A percentile compares a stretch with the other conserved stretches of the same genome.
Evolutionary conservation across 2,329 filamentous ascomycete genomes (phyloP).

Genomic region (Phialocephala subalpina): DNA sequence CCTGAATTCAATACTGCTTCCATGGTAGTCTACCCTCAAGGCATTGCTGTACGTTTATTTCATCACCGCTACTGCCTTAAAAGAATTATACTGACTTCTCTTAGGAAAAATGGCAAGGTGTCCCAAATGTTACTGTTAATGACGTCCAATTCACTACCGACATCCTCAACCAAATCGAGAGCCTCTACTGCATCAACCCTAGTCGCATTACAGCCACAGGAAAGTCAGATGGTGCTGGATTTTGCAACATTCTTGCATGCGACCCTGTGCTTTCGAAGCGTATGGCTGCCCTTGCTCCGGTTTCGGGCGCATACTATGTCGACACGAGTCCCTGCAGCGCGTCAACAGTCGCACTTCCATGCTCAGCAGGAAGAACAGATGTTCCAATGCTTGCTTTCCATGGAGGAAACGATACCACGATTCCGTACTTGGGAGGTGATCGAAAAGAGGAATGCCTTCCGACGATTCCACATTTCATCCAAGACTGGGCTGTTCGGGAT

Average conservation of each 20-base stretch:
- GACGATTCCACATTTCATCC: conserved; percentile 44
- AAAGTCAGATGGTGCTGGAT: conserved; percentile 54
- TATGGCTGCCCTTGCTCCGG: conserved; percentile 55
- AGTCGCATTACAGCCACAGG: conserved; percentile 30
- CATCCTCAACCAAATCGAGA: conserved; percentile 49
- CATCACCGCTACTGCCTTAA: neutral
- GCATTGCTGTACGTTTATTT: conserved; percentile 44
- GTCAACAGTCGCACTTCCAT: conserved; percentile 46
- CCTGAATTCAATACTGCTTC: conserved; percentile 45
- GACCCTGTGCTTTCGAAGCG: conserved; percentile 45
- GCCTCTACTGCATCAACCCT: conserved; percentile 49
- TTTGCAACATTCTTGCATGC: conserved; percentile 51
- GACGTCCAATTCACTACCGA: conserved; percentile 54
- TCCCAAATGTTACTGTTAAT: conserved; percentile 47
- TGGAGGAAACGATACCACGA: conserved; percentile 55
- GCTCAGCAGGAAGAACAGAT: conserved; percentile 44
- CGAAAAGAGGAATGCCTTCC: conserved; percentile 53
- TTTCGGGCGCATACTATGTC: conserved; percentile 52
- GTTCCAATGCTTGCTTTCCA: conserved; percentile 56
- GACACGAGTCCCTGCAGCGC: conserved; percentile 45
- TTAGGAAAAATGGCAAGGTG: conserved; percentile 50
- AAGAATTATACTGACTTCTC: neutral
- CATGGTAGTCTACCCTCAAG: conserved; percentile 55
- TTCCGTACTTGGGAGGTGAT: conserved; percentile 52
- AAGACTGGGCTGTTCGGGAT: conserved; percentile 25